Conservation (phyloP, 768 basidiomycete genomes). For the Suillus placidus region DNA sequence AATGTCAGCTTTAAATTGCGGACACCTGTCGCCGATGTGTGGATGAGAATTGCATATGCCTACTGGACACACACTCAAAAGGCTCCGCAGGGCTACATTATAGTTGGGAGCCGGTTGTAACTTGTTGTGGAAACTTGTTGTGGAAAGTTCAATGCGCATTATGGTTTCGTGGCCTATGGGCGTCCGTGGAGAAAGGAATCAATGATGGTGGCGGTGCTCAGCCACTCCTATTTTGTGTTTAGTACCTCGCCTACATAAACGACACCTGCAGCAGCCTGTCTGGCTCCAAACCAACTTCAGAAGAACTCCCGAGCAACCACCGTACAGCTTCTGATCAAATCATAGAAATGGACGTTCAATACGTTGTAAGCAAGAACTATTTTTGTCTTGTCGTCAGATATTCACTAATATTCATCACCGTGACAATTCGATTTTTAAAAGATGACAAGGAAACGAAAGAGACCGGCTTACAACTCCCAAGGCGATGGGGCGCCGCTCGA, state of each 20-base stretch:
- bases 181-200: neutral
- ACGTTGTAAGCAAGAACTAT: constrained; percentile 2
- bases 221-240: neutral
- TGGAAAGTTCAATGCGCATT: neutral
- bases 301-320: neutral
- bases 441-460: constrained; percentile 6
- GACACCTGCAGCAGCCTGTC: neutral
- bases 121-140: neutral
- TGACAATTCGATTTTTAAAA: neutral
- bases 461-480: neutral
- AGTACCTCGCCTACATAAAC: neutral
- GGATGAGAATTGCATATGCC: neutral
- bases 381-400: neutral
- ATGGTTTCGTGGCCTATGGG: neutral
- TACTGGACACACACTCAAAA: neutral
- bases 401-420: neutral
- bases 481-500: neutral
- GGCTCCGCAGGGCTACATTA: neutral
- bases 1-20: neutral
- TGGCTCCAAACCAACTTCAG: neutral
- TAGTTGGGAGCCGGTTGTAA: neutral
- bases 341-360: neutral
- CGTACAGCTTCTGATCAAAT: neutral
- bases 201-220: neutral
- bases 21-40: neutral